Conservation (phyloP, 2,329 filamentous ascomycete genomes). For the Beauveria scarabaeidicola region DNA sequence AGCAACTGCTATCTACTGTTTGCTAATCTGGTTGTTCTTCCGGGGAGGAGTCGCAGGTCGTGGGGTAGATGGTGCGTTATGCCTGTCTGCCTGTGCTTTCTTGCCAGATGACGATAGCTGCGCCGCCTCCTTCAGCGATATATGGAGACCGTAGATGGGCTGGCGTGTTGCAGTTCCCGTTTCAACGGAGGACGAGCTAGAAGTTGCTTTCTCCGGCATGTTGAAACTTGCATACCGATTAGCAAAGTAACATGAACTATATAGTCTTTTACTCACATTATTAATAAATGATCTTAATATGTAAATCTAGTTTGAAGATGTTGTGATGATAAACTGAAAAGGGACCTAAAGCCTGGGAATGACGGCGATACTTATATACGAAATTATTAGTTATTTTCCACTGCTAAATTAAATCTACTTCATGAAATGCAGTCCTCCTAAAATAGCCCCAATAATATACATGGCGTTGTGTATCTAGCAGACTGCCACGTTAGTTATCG, state of each 20-base stretch:
- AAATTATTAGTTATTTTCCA: neutral
- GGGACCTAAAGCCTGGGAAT: neutral
- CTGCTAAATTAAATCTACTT: no score
- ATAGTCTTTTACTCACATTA: neutral
- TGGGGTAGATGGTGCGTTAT: neutral
- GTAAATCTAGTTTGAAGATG: neutral
- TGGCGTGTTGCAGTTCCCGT: neutral
- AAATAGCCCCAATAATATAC: no score
- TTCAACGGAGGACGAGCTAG: neutral
- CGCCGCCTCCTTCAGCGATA: neutral
- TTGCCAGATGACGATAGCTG: neutral
- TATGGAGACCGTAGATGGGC: neutral
- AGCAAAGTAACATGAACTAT: neutral
- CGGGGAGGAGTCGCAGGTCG: neutral
- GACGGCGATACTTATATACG: neutral
- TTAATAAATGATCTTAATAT: neutral
- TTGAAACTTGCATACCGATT: neutral
- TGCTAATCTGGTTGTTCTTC: neutral
- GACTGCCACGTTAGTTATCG: no score
- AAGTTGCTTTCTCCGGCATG: neutral
- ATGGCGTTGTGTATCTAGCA: no score
- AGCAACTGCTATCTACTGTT: neutral
- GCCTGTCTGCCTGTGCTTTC: neutral
- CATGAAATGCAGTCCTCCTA: no score
- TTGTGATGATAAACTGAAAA: neutral